Conservation (phyloP, 2,329 filamentous ascomycete genomes). For the Talaromyces atroroseus region DNA sequence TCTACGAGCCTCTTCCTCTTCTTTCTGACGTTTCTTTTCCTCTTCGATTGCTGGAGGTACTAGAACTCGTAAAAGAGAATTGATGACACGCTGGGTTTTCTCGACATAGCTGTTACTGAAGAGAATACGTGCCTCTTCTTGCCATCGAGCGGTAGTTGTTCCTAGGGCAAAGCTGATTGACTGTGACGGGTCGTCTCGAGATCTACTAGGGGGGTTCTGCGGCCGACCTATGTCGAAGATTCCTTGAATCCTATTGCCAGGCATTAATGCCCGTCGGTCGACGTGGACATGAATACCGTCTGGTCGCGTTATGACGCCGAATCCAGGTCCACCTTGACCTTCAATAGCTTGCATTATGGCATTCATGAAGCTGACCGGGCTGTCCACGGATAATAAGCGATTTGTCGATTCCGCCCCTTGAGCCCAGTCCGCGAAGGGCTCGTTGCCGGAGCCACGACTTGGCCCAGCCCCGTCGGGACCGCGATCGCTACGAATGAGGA, state of each 20-base stretch:
- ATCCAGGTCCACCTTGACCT: constrained; percentile 38
- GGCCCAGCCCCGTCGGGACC: constrained; percentile 29
- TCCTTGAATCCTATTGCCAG: constrained; percentile 49
- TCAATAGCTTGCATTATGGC: constrained; percentile 53
- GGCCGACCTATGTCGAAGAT: constrained; percentile 33
- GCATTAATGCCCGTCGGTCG: constrained; percentile 46
- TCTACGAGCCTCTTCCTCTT: constrained; percentile 52
- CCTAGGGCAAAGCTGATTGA: constrained; percentile 69
- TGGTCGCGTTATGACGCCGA: constrained; percentile 40
- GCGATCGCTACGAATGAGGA: constrained; percentile 61
- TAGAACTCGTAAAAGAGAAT: constrained; percentile 64
- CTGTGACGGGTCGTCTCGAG: constrained; percentile 53
- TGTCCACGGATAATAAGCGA: constrained; percentile 43
- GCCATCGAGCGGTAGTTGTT: constrained; percentile 72
- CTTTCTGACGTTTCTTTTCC: constrained; percentile 64
- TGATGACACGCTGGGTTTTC: constrained; percentile 62
- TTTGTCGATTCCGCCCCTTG: constrained; percentile 45
- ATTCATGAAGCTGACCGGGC: constrained; percentile 53
- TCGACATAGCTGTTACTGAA: constrained; percentile 67
- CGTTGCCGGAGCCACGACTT: constrained; percentile 30
- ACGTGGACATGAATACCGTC: constrained; percentile 53
- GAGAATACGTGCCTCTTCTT: constrained; percentile 81
- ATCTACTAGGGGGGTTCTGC: constrained; percentile 27
- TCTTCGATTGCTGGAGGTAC: constrained; percentile 79
- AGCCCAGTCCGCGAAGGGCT: constrained; percentile 49